phyloP scores from a whole-genome alignment of 2,329 filamentous ascomycete species.

The Curvularia verruculosa region DNA sequence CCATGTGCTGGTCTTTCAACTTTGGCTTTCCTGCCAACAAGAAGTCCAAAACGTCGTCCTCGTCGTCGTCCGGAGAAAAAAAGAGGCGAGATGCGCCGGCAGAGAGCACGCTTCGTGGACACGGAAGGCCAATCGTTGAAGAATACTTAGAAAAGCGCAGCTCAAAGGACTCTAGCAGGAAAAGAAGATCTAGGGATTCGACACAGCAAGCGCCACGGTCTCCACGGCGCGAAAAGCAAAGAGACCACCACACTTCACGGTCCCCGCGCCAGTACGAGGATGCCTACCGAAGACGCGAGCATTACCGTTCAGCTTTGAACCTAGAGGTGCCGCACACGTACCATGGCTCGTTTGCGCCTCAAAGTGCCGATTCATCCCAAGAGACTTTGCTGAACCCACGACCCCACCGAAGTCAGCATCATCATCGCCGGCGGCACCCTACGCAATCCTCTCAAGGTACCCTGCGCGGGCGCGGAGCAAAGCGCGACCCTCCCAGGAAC shows the following conservation, averaged over 20 bases:
- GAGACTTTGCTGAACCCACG: conserved; percentile 46
- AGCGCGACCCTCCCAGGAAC: conserved; percentile 43
- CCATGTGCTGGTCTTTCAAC: conserved; percentile 48
- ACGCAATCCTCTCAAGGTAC: conserved; percentile 44
- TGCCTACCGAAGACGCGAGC: conserved; percentile 25
- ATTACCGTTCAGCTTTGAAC: conserved; percentile 30
- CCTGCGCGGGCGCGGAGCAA: conserved; percentile 44
- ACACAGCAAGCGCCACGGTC: conserved; percentile 26
- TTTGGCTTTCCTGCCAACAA: conserved; percentile 40
- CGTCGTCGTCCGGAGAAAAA: conserved; percentile 38
- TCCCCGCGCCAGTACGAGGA: conserved; percentile 27
- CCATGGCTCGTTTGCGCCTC: conserved; percentile 35
- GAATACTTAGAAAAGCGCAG: conserved; percentile 42
- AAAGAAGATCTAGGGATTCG: conserved; percentile 34
- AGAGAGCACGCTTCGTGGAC: conserved; percentile 31
- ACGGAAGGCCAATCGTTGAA: conserved; percentile 31
- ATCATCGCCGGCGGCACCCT: conserved; percentile 41
- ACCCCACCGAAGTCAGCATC: conserved; percentile 43
- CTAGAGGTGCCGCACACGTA: conserved; percentile 39
- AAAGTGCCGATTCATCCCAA: conserved; percentile 39
- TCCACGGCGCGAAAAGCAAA: conserved; percentile 32
- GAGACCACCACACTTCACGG: conserved; percentile 28
- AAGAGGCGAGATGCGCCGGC: conserved; percentile 38
- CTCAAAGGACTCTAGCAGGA: conserved; percentile 34
- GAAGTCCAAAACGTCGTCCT: conserved; percentile 38